Conservation (phyloP, 2,329 filamentous ascomycete genomes). For the Cladosporium austrohemisphaericum region DNA sequence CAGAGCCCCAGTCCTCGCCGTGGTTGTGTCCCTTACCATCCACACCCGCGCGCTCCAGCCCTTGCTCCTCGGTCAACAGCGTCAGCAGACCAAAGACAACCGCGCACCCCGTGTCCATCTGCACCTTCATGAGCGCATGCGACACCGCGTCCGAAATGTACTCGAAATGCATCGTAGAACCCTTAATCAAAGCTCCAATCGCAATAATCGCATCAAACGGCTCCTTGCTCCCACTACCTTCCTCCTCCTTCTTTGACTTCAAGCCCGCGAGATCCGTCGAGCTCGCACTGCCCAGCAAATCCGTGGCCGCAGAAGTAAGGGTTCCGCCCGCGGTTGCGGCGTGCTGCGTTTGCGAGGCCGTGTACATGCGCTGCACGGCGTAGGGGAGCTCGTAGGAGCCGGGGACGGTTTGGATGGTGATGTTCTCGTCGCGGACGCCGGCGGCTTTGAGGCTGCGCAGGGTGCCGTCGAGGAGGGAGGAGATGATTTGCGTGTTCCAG, state of each 20-base stretch:
- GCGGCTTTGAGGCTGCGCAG: slow-evolving; percentile 71
- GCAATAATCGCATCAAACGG: slow-evolving; percentile 94
- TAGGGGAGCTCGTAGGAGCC: slow-evolving; percentile 94
- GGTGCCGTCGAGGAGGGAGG: slow-evolving; percentile 75
- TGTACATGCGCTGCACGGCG: slow-evolving; percentile 73
- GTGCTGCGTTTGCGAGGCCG: slow-evolving; percentile 63
- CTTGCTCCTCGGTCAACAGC: slow-evolving; percentile 83
- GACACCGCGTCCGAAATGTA: slow-evolving; percentile 92
- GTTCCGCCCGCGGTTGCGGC: slow-evolving; percentile 36
- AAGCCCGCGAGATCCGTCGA: slow-evolving; percentile 51
- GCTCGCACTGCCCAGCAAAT: slow-evolving; percentile 53
- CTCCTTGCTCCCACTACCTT: slow-evolving; percentile 41
- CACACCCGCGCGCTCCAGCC: slow-evolving; percentile 76
- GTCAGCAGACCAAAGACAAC: slow-evolving; percentile 92
- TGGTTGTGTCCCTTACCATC: slow-evolving; percentile 71
- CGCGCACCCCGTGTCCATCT: slow-evolving; percentile 82
- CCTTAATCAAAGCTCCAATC: slow-evolving; percentile 95
- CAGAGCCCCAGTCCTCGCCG: slow-evolving; percentile 91
- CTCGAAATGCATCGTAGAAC: slow-evolving; percentile 99
- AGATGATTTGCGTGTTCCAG: slow-evolving; percentile 89
- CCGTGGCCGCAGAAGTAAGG: slow-evolving; percentile 40
- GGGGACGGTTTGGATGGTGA: slow-evolving; percentile 83
- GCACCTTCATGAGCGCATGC: slow-evolving; percentile 90
- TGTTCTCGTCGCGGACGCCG: slow-evolving; percentile 83
- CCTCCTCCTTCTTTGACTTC: slow-evolving; percentile 15